phyloP scores from a whole-genome alignment of 2,329 filamentous ascomycete genomes.

The Colletotrichum theobromicola region DNA sequence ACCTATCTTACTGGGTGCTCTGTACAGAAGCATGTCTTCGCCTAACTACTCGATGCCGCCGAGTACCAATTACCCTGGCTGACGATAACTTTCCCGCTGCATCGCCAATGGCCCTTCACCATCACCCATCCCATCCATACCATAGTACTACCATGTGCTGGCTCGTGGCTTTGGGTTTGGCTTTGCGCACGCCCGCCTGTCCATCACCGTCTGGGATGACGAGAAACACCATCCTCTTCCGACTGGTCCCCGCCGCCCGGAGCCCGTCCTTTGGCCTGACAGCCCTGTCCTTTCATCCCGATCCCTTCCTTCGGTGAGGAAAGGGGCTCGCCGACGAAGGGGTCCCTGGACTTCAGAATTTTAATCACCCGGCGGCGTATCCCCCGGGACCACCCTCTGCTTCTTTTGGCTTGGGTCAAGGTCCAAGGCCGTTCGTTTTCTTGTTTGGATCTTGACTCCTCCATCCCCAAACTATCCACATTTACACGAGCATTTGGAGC shows the following conservation, averaged over 20 bases:
- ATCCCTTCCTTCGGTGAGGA: background rate
- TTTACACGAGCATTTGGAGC: background rate
- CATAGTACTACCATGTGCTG: background rate
- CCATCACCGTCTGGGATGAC: background rate
- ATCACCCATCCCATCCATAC: background rate
- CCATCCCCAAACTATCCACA: background rate
- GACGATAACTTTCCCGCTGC: background rate
- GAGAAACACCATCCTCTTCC: conserved; percentile 12
- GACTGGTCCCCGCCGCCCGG: conserved; percentile 6
- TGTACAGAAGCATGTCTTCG: background rate
- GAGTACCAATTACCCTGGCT: background rate
- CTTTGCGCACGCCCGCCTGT: background rate
- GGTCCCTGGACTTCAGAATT: background rate
- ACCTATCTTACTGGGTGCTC: background rate
- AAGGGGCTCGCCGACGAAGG: background rate
- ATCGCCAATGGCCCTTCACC: background rate
- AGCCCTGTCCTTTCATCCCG: background rate
- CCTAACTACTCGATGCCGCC: background rate
- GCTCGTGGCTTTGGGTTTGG: background rate
- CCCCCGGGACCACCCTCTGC: background rate
- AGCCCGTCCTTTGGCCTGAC: background rate
- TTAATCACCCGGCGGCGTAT: background rate
- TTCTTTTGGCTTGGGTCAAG: background rate
- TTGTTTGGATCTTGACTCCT: background rate
- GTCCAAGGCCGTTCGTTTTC: background rate